phyloP scores from a whole-genome alignment of 768 basidiomycete species.

The Tricholoma saponaceum region DNA sequence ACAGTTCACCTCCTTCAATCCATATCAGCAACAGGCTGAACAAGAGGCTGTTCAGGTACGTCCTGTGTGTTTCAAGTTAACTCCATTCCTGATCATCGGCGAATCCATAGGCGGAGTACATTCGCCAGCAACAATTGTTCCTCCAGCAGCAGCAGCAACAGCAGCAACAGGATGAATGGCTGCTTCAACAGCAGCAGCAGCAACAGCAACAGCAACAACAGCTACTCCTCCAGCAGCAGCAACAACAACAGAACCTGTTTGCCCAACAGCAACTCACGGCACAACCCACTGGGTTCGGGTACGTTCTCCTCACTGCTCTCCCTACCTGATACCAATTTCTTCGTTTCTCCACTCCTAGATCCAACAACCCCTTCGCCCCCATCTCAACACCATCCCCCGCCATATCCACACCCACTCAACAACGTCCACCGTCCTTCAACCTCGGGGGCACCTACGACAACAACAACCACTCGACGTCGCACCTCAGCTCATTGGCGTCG shows the following conservation, averaged over 20 bases:
- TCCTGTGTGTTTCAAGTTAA: conserved; percentile 19
- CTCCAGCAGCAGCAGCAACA: conserved; percentile 46
- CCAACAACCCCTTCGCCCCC: conserved; percentile 94
- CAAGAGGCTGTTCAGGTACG: conserved; percentile 76
- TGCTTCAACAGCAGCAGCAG: conserved; percentile 38
- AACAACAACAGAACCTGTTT: conserved; percentile 48
- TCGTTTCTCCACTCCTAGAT: conserved; percentile 42
- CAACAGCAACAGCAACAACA: conserved; percentile 53
- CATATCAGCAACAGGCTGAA: conserved; percentile 88
- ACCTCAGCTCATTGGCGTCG: conserved; percentile 36
- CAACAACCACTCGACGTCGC: conserved; percentile 44
- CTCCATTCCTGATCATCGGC: not conserved
- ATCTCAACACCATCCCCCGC: conserved; percentile 29
- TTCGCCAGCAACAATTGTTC: conserved; percentile 72
- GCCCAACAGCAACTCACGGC: conserved; percentile 39
- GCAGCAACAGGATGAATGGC: conserved; percentile 48
- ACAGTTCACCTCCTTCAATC: conserved; percentile 94
- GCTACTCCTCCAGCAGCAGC: conserved; percentile 47
- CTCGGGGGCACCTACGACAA: conserved; percentile 67
- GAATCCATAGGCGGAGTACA: conserved; percentile 56
- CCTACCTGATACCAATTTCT: conserved; percentile 12
- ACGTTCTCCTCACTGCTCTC: conserved; percentile 19
- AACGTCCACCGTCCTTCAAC: conserved; percentile 55
- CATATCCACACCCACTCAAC: conserved; percentile 20
- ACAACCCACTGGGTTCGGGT: conserved; percentile 80